A percentile compares a stretch with the other conserved stretches of the same genome.
These are phyloP conservation scores for Tolypocladium endophyticum DNA, from an alignment of 2,329 filamentous ascomycete genomes.

Conservation along the genomic window DNA sequence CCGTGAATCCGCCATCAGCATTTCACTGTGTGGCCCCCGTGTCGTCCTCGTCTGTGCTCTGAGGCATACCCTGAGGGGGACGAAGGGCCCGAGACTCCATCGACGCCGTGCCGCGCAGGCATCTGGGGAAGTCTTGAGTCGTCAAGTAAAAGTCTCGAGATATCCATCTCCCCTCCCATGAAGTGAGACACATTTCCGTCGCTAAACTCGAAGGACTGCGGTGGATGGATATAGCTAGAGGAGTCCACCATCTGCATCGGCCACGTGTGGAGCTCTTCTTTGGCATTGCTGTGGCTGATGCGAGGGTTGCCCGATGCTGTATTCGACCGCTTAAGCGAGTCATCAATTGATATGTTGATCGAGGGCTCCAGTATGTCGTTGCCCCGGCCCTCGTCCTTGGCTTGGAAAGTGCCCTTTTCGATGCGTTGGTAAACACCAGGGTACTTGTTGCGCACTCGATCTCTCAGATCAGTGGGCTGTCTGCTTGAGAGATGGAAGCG, in stretches of 20 bases:
- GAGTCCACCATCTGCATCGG: conserved; percentile 23
- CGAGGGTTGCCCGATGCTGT: conserved; percentile 27
- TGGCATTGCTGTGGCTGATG: conserved; percentile 28
- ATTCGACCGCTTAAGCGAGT: conserved; percentile 29
- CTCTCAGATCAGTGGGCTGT: conserved; percentile 52
- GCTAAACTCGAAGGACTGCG: conserved; percentile 31
- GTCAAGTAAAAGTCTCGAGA: conserved; percentile 48
- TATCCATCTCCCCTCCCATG: conserved; percentile 48
- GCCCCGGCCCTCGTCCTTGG: conserved; percentile 28
- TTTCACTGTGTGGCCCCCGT: conserved; percentile 7
- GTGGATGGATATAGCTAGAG: conserved; percentile 12
- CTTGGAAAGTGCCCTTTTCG: conserved; percentile 41
- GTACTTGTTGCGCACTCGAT: conserved; percentile 54
- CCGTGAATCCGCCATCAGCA: conserved; percentile 2
- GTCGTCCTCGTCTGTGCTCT: conserved; percentile 9
- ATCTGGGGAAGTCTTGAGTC: conserved; percentile 26
- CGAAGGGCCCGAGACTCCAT: conserved; percentile 13
- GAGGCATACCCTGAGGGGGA: conserved; percentile 9
- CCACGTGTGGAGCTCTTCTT: conserved; percentile 38
- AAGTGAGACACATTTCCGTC: conserved; percentile 29
- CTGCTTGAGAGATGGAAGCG: conserved; percentile 46
- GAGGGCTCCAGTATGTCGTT: conserved; percentile 40
- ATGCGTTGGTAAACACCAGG: conserved; percentile 46
- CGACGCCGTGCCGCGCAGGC: conserved; percentile 14
- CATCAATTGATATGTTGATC: conserved; percentile 37